These are phyloP conservation scores for Stropharia rugosoannulata DNA, from an alignment of 768 basidiomycete genomes.

Conservation along the genomic window DNA sequence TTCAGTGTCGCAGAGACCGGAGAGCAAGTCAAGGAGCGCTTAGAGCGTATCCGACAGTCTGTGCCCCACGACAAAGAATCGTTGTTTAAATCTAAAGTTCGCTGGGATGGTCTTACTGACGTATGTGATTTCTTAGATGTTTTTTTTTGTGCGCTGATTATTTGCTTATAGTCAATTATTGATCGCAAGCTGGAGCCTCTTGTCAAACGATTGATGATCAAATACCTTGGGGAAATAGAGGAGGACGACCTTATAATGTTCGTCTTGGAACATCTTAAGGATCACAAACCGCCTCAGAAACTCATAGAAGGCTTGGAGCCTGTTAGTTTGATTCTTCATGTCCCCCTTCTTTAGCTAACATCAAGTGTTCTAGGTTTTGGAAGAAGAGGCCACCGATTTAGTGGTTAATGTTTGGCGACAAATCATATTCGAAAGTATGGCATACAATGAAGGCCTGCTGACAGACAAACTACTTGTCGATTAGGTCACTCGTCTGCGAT, in stretches of 20 bases:
- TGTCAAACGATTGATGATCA: constrained; percentile 78
- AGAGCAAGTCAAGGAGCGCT: constrained; percentile 74
- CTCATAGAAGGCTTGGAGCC: constrained; percentile 89
- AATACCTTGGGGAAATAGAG: constrained; percentile 88
- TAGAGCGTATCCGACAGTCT: constrained; percentile 73
- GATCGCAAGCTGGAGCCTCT: constrained; percentile 86
- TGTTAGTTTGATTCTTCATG: constrained; percentile 48
- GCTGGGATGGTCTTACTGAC: constrained; percentile 90
- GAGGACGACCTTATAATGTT: constrained; percentile 95
- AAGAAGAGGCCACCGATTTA: constrained; percentile 86
- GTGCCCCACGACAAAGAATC: constrained; percentile 79
- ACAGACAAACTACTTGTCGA: constrained; percentile 86
- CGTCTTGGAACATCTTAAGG: constrained; percentile 88
- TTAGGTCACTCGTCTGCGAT: constrained; percentile 30
- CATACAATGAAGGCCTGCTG: constrained; percentile 85
- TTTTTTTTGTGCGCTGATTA: constrained; percentile 1
- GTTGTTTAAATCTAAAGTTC: constrained; percentile 80
- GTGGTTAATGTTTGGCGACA: constrained; percentile 85
- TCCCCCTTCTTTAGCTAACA: background rate
- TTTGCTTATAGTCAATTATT: constrained; percentile 58
- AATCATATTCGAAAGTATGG: constrained; percentile 93
- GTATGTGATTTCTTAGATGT: constrained; percentile 41
- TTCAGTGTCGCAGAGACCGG: constrained; percentile 79
- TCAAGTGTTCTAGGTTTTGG: constrained; percentile 64
- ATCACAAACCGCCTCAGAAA: constrained; percentile 82